phyloP scores from a whole-genome alignment of 2,329 filamentous ascomycete species.

The Microsporum audouinii region DNA sequence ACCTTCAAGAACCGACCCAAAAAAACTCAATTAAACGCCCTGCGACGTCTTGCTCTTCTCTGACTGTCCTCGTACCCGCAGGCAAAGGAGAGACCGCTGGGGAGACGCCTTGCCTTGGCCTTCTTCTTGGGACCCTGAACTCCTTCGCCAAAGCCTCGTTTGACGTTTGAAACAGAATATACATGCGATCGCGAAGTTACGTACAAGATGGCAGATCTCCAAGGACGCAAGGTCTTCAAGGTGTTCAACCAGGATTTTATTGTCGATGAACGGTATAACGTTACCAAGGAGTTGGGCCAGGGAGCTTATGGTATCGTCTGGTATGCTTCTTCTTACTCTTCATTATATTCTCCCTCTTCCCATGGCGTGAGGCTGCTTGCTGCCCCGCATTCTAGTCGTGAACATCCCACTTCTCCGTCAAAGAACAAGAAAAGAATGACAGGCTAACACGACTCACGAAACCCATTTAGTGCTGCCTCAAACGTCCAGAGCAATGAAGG shows the following conservation, averaged over 20 bases:
- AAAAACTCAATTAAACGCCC: constrained; percentile 1
- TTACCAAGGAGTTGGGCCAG: constrained; percentile 96
- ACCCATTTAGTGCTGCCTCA: constrained; percentile 61
- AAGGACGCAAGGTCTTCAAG: constrained; percentile 87
- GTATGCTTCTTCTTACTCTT: constrained; percentile 41
- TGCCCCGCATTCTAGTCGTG: neutral
- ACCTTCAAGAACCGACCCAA: neutral
- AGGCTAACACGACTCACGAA: constrained; percentile 12
- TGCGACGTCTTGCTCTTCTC: neutral
- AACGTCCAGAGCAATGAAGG: constrained; percentile 86
- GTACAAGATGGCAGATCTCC: constrained; percentile 45
- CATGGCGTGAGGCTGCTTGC: neutral
- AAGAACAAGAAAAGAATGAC: neutral
- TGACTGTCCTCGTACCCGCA: neutral
- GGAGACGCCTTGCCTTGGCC: neutral
- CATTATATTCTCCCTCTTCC: neutral
- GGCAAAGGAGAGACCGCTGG: neutral
- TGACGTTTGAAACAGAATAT: neutral
- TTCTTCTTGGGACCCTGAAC: neutral
- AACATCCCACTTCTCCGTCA: neutral
- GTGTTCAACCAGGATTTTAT: constrained; percentile 99
- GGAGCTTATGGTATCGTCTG: constrained; percentile 98
- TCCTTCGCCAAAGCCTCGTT: neutral
- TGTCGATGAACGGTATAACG: constrained; percentile 94
- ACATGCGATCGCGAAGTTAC: constrained; percentile 13